Evolutionary conservation across 441 rosid genomes (phyloP), one percentile per base, ranked within the genome.

Genomic region (Adansonia madagascariensis): DNA sequence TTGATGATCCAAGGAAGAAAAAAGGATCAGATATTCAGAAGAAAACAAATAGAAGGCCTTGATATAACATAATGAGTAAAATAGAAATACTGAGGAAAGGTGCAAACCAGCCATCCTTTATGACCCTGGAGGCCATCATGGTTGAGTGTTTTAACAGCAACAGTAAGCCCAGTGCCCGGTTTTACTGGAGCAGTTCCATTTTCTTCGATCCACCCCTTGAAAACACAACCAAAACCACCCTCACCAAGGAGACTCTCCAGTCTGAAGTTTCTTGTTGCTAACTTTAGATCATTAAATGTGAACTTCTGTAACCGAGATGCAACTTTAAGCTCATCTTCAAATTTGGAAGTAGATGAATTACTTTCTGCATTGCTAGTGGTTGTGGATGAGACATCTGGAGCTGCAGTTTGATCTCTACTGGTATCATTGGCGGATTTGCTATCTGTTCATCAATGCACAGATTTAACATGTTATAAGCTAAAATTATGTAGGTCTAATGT

Each of bases 61-160:
- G 78, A 70, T 52, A 52, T 69, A 5, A 61, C 1, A 46, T 60
- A 24, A 66, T 7, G 63, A 66, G 3, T 39, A 22, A 66, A 76
- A 20, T 1, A 55, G 63, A 76, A 60, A 59, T 3, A 6, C 6
- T 9, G n/a, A 60, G 73, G 43, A 61, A 71, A 74, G 79, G 76
- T 82, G 81, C 78, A 64, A 83, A 95, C 99, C 93, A 95, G 94
- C 99, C 99, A 95, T 80, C 93, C 99, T 86, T 91, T 92, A 70
- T 95, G 99, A 83, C 99, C 99, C 86, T 95, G 99, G 83, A 95
- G 95, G 76, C 99, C 98, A 80, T 95, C 99, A 77, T 92, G 99
- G 83, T 95, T 95, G 74, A 95, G 92, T 75, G 96, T 93, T 86
- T 95, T 95, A 73, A 95, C 98, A 0, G 98, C 99, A 31, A 95